Percentiles rank a stretch among this genome's conserved stretches.
Conservation (phyloP, 306 rosid species). For the Prunus mume region DNA sequence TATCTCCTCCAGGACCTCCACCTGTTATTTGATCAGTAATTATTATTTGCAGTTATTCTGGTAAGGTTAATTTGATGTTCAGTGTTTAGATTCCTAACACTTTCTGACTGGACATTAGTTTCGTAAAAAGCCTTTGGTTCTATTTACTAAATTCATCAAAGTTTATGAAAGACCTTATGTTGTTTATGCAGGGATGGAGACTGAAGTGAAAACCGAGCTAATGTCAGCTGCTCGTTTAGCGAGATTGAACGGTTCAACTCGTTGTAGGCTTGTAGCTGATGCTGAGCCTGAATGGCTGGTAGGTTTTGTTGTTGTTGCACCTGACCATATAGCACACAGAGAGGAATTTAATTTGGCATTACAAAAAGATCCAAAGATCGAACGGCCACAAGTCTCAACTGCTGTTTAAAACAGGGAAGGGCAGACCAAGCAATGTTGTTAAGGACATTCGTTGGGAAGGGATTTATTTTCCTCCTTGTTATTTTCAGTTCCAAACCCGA, state of each 20-base stretch:
- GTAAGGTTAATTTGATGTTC: constrained; percentile 17
- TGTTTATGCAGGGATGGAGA: background rate
- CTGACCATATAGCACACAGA: background rate
- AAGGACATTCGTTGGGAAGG: background rate
- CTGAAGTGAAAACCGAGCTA: background rate
- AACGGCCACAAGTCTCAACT: background rate
- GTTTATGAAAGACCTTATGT: background rate
- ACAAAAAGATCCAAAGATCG: background rate
- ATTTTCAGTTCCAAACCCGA: background rate
- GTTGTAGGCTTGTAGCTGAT: background rate
- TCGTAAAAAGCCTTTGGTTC: no score
- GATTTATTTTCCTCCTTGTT: background rate
- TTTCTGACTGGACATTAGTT: no score
- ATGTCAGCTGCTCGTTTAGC: background rate
- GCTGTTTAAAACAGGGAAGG: background rate
- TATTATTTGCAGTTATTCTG: constrained; percentile 13
- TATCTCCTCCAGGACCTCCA: constrained; percentile 29
- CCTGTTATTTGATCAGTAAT: constrained; percentile 33
- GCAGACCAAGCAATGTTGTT: background rate
- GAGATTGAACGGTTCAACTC: background rate
- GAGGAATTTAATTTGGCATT: background rate
- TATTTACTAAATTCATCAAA: background rate
- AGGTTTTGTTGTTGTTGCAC: background rate
- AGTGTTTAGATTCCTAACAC: background rate
- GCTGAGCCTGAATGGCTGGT: background rate